Percentiles rank a stretch among this genome's conserved stretches.
These are phyloP conservation scores for Penicillium sp. DNA, from an alignment of 2,329 filamentous ascomycete species.

Conservation along the genomic window DNA sequence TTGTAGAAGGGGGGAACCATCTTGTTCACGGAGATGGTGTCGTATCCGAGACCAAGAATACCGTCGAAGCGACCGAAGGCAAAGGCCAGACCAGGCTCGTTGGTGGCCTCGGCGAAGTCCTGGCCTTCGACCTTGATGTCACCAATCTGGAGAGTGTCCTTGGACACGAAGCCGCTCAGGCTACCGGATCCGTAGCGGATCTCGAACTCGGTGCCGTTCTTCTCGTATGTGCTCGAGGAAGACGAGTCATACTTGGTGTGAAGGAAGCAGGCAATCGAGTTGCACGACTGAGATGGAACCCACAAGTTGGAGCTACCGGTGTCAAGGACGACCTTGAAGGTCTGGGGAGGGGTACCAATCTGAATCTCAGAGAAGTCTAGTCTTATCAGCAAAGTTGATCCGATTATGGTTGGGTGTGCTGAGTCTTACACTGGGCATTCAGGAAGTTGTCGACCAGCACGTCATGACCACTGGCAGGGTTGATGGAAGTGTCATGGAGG, in stretches of 20 bases:
- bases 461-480: conserved; percentile 68
- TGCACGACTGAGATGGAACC: conserved; percentile 89
- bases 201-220: conserved; percentile 89
- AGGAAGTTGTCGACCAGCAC: conserved; percentile 96
- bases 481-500: conserved; percentile 73
- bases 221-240: conserved; percentile 84
- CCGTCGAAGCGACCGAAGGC: conserved; percentile 97
- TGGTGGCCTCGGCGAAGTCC: conserved; percentile 94
- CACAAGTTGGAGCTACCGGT: conserved; percentile 99
- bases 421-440: conserved; percentile 89
- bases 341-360: conserved; percentile 87
- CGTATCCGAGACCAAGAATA: conserved; percentile 90
- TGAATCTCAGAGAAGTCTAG: conserved; percentile 95
- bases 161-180: conserved; percentile 89
- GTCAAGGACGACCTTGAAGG: conserved; percentile 97
- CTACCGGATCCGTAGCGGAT: conserved; percentile 95
- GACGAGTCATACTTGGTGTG: conserved; percentile 96
- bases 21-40: conserved; percentile 94
- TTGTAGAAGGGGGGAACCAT: conserved; percentile 96
- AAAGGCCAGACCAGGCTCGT: conserved; percentile 93
- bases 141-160: conserved; percentile 83
- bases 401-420: background rate
- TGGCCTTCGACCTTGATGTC: conserved; percentile 86
- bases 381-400: conserved; percentile 10
- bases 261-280: conserved; percentile 96